phyloP scores from a whole-genome alignment of 495 filamentous ascomycete species.

The Penicillium chermesinum region DNA sequence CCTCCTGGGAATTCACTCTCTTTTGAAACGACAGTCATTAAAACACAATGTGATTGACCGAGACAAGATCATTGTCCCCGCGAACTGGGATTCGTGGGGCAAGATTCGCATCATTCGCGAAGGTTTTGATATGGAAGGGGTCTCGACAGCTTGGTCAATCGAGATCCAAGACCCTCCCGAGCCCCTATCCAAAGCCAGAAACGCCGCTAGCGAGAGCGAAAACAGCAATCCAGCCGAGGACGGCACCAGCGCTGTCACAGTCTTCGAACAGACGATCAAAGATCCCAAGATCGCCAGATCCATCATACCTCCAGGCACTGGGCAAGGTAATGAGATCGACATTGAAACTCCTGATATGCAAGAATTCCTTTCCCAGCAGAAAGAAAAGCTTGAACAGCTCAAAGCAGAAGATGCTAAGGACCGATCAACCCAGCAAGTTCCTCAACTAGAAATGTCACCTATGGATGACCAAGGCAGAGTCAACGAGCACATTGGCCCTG shows the following conservation, averaged over 20 bases:
- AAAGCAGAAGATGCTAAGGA: slow-evolving; percentile 59
- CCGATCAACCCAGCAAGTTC: slow-evolving; percentile 33
- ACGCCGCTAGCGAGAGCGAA: slow-evolving; percentile 15
- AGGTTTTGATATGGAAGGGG: slow-evolving; percentile 84
- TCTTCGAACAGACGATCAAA: slow-evolving; percentile 76
- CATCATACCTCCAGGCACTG: slow-evolving; percentile 44
- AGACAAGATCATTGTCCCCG: slow-evolving; percentile 88
- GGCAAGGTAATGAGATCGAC: slow-evolving; percentile 49
- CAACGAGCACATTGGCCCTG: slow-evolving; percentile 87
- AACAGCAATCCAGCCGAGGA: slow-evolving; percentile 31
- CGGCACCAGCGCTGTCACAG: slow-evolving; percentile 53
- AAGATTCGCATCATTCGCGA: slow-evolving; percentile 94
- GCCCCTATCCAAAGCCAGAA: slow-evolving; percentile 21
- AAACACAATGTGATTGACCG: slow-evolving; percentile 96
- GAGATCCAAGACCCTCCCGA: slow-evolving; percentile 62
- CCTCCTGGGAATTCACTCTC: slow-evolving; percentile 85
- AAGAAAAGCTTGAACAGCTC: slow-evolving; percentile 65
- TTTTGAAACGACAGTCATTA: slow-evolving; percentile 72
- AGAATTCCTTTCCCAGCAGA: slow-evolving; percentile 67
- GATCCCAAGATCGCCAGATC: slow-evolving; percentile 59
- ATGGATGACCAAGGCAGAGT: slow-evolving; percentile 55
- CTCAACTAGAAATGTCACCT: slow-evolving; percentile 43
- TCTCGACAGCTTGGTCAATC: slow-evolving; percentile 76
- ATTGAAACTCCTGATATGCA: slow-evolving; percentile 74
- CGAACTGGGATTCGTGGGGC: slow-evolving; percentile 98